Percentiles rank a stretch among this genome's conserved stretches.
Conservation (phyloP, 139 green algal species). For the Chlorella sorokiniana region DNA sequence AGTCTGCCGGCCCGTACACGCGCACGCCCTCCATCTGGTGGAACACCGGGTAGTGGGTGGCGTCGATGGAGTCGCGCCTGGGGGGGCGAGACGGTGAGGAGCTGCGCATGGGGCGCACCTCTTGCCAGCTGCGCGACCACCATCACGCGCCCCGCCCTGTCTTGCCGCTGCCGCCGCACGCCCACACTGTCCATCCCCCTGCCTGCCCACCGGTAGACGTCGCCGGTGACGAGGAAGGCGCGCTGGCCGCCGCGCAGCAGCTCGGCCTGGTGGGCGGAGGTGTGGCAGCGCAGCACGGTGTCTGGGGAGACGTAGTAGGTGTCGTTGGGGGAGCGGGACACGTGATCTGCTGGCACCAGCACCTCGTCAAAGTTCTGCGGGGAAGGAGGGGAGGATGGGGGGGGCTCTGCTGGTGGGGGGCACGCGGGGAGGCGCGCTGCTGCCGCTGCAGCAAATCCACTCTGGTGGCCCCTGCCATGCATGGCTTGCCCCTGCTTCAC, state of each 20-base stretch:
- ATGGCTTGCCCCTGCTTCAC: neutral
- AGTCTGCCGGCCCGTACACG: conserved; percentile 52
- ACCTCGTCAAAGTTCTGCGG: conserved; percentile 88
- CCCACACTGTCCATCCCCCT: neutral
- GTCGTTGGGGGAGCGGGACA: conserved; percentile 93
- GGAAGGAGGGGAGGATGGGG: neutral
- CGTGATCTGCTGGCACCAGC: conserved; percentile 91
- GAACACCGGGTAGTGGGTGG: conserved; percentile 99
- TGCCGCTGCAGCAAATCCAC: neutral
- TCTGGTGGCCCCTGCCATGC: neutral
- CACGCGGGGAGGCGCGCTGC: neutral
- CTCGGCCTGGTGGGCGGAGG: conserved; percentile 86
- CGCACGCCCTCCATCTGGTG: conserved; percentile 98
- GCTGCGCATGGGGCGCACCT: neutral
- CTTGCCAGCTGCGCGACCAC: neutral
- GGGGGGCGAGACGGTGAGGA: neutral
- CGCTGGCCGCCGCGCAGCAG: conserved; percentile 77
- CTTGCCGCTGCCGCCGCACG: neutral
- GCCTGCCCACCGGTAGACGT: conserved; percentile 83
- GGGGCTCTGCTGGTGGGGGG: neutral
- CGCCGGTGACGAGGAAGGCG: conserved; percentile 94
- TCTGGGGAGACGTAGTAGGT: conserved; percentile 95
- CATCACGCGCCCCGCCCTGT: neutral
- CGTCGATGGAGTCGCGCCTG: conserved; percentile 93
- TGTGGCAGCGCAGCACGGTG: conserved; percentile 89